Conservation (phyloP, 2,329 filamentous ascomycete species). For the Epichloe coenophiala region DNA sequence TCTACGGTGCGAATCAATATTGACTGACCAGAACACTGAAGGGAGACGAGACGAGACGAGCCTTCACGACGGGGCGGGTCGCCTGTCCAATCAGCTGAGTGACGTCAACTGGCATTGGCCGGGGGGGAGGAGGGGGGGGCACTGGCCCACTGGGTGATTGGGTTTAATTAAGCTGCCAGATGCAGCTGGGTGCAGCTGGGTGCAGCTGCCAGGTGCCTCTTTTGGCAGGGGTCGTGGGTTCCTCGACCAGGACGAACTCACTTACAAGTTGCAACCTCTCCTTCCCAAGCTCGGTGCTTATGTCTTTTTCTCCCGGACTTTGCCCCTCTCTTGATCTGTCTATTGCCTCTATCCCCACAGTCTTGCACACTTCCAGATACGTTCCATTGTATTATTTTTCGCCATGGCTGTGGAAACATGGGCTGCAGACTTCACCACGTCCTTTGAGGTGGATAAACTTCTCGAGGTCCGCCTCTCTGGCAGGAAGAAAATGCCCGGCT, state of each 20-base stretch:
- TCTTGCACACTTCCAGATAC: not conserved
- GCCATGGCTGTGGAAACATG: constrained; percentile 3
- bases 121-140: no score
- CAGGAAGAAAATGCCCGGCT: constrained; percentile 39
- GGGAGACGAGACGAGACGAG: not conserved
- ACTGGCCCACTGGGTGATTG: no score
- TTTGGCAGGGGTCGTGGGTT: no score
- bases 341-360: no score
- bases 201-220: no score
- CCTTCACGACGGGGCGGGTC: not conserved
- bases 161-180: no score
- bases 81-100: not conserved
- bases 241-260: no score
- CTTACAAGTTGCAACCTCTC: no score
- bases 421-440: constrained; percentile 23
- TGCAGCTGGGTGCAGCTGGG: no score
- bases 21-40: not conserved
- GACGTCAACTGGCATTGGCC: not conserved
- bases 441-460: constrained; percentile 34
- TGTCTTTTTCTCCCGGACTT: no score
- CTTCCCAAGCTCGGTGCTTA: no score
- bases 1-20: not conserved
- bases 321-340: no score
- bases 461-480: constrained; percentile 43
- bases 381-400: not conserved